A percentile compares a stretch with the other conserved stretches of the same genome.
These are phyloP conservation scores for Bacidia rubella DNA, from an alignment of 495 filamentous ascomycete genomes.

Conservation along the genomic window DNA sequence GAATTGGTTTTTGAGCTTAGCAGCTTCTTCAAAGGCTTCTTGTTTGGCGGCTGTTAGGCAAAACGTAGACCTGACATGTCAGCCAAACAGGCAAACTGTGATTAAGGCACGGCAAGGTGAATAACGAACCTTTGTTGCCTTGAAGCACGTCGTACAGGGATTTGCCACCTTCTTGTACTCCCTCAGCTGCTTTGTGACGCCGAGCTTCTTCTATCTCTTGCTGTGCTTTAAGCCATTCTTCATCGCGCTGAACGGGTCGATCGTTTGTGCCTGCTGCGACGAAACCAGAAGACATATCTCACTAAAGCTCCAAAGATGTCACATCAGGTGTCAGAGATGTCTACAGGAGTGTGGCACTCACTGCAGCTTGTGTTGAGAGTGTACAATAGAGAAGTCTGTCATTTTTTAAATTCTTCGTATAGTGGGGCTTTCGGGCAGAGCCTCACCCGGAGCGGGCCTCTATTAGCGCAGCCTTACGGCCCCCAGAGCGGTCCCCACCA, in stretches of 20 bases:
- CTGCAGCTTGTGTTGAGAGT: too few species aligned
- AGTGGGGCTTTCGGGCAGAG: too few species aligned
- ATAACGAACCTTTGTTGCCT: constrained; percentile 75
- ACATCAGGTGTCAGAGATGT: neutral
- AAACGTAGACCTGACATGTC: constrained; percentile 37
- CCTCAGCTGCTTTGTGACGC: constrained; percentile 43
- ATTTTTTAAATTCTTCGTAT: too few species aligned
- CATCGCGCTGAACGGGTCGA: constrained; percentile 43
- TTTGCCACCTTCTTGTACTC: constrained; percentile 47
- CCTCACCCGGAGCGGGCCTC: too few species aligned
- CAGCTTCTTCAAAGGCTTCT: constrained; percentile 87
- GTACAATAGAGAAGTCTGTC: too few species aligned
- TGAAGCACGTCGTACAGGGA: constrained; percentile 78
- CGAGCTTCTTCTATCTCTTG: constrained; percentile 59
- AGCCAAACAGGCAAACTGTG: constrained; percentile 23
- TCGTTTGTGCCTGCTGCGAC: constrained; percentile 73
- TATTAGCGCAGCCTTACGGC: too few species aligned
- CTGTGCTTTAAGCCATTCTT: constrained; percentile 68
- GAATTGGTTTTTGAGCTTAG: constrained; percentile 83
- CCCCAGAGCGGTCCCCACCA: too few species aligned
- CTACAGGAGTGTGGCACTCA: neutral
- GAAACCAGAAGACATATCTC: constrained; percentile 70
- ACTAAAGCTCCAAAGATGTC: neutral
- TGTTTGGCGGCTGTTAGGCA: constrained; percentile 66
- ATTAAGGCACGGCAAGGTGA: neutral